A percentile compares a stretch with the other conserved stretches of the same genome.
These are phyloP conservation scores for Ceratocystis cubensis DNA, from an alignment of 2,329 filamentous ascomycete species.

Conservation along the genomic window DNA sequence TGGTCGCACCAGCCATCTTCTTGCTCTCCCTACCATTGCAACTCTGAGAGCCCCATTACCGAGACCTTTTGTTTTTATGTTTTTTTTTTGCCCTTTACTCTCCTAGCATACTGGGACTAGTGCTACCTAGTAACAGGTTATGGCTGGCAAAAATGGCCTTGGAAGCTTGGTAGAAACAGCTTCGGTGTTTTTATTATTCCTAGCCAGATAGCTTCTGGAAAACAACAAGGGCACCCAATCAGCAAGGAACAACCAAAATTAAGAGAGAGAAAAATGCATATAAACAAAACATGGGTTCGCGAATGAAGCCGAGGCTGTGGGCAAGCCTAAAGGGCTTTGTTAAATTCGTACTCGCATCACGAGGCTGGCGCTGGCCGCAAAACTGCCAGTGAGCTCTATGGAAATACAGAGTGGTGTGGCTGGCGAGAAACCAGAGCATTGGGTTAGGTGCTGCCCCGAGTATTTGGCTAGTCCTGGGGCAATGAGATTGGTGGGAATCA, in stretches of 20 bases:
- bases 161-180: neutral
- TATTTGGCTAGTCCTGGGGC: neutral
- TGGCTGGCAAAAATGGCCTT: neutral
- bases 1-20: neutral
- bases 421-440: neutral
- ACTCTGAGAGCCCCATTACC: neutral
- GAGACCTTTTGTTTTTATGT: neutral
- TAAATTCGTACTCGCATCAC: neutral
- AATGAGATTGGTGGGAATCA: neutral
- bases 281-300: conserved; percentile 2
- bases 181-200: neutral
- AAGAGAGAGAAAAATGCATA: neutral
- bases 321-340: neutral
- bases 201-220: neutral
- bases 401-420: neutral
- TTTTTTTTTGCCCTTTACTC: neutral
- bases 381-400: neutral
- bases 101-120: neutral
- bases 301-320: neutral
- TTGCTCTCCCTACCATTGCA: neutral
- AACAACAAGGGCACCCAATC: neutral
- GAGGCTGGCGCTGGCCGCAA: neutral
- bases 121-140: neutral
- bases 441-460: neutral
- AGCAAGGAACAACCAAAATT: neutral